Evolutionary conservation across 495 filamentous ascomycete genomes (phyloP).

Genomic region (Neurospora sp.): DNA sequence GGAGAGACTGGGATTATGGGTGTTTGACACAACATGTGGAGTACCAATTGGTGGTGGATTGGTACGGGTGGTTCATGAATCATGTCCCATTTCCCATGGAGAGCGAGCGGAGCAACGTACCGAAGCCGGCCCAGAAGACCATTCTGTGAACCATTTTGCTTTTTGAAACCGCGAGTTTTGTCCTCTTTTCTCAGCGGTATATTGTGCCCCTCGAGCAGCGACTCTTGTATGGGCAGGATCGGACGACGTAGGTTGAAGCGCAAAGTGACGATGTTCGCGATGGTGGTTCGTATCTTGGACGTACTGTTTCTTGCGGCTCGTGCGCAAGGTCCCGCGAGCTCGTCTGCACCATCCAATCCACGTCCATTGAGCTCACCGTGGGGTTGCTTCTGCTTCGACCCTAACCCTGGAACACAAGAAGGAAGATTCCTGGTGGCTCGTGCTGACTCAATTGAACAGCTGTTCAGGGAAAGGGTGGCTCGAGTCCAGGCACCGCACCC

Average conservation of each 20-base stretch:
- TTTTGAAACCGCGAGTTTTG: background rate
- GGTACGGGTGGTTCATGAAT: background rate
- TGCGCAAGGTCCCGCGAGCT: background rate
- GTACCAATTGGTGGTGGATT: background rate
- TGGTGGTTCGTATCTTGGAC: background rate
- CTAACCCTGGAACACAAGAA: background rate
- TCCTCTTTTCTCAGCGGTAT: background rate
- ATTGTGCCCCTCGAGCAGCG: background rate
- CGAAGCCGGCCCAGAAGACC: conserved; percentile 95
- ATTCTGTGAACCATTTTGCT: conserved; percentile 54
- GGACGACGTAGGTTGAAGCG: background rate
- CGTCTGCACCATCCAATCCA: background rate
- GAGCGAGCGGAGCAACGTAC: conserved; percentile 42
- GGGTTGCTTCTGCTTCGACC: background rate
- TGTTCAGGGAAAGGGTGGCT: background rate
- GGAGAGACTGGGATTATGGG: background rate
- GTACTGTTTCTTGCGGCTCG: background rate
- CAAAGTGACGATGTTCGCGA: background rate
- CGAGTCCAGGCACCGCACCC: background rate
- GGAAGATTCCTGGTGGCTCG: background rate
- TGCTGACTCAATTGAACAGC: background rate
- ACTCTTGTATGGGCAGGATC: background rate
- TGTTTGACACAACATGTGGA: background rate
- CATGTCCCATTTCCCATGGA: conserved; percentile 3
- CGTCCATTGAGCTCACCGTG: background rate